Base-by-base conservation (phyloP, 2,329 filamentous ascomycete genomes). In the Fusarium drepaniforme region DNA sequence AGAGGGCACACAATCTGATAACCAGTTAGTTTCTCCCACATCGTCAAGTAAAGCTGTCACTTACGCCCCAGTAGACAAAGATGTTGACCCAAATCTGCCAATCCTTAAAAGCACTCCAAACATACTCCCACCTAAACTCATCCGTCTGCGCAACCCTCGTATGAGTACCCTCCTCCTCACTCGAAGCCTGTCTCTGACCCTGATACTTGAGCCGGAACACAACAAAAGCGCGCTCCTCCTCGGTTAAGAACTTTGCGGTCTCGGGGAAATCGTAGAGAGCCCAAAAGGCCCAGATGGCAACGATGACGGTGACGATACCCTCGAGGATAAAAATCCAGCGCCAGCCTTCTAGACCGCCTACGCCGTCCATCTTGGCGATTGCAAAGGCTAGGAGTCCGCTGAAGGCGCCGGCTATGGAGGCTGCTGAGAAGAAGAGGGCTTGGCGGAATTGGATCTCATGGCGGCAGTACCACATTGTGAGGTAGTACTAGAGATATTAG, bases 391-490 rank as follows among this genome's bases (percentile, higher is more conserved):
- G 85, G 4, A 95, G 86, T 5, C 93, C 93, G 73, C 92, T 93
- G 75, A 95, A 95, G 0, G 92, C 94, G 1, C 94, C 94, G 0
- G 94, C 93, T 0, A 97, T 85, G 0, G 94, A 94, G 0, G 94
- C 94, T 0, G 94, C 93, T 0, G 93, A 94, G 85, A 96, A 97
- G 87, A 97, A 96, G 62, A 96, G 89, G 2, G 94, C 93, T 71
- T 88, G 86, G 1, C 89, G 84, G 25, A 88, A 80, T 64, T 89
- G 87, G 35, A 89, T 86, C 70, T 90, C 89, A 61, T 88, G 85
- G n/a, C 89, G 85, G 23, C 85, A 88, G 68, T 91, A 91, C 88
- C 88, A 90, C 85, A 89, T 88, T 1, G 88, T 90, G 3, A 90
- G 78, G 66, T 89, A 89, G 68, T 89, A 89, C 80, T 86, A 18